Percentiles rank a stretch among this genome's conserved stretches.
Evolutionary conservation across 495 filamentous ascomycete species (phyloP).

Genomic region (Penicillium cataractarum): DNA sequence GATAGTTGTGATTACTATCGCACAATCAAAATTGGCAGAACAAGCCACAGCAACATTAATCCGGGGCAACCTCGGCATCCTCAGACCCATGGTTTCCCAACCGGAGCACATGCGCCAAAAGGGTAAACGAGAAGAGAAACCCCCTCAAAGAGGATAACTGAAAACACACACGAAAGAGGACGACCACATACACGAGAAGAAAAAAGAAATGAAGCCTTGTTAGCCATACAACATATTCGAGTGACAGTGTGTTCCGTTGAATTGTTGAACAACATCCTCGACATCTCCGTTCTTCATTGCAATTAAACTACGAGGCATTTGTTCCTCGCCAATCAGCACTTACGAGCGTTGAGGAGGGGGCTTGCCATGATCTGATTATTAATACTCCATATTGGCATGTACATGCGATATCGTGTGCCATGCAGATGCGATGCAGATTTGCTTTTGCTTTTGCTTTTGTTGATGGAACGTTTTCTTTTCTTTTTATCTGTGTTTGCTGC

Average conservation of each 20-base stretch:
- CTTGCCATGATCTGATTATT: neutral
- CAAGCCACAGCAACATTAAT: neutral
- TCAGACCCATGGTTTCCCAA: too few relatives aligned
- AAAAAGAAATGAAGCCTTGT: neutral
- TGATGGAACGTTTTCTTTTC: neutral
- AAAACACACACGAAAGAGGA: too few relatives aligned
- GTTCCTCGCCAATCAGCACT: conserved; percentile 18
- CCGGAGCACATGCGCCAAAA: conserved; percentile 6
- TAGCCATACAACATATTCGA: neutral
- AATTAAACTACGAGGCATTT: conserved; percentile 31
- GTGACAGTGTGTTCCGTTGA: neutral
- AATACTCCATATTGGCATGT: neutral
- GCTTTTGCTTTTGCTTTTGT: neutral
- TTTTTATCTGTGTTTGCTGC: neutral
- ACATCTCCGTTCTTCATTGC: neutral
- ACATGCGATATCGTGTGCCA: neutral
- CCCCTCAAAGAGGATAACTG: neutral
- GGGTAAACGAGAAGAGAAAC: conserved; percentile 1
- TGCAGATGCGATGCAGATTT: conserved; percentile 4
- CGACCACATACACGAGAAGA: too few relatives aligned
- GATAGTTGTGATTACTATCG: too few relatives aligned
- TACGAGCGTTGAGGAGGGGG: neutral
- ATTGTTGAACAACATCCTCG: neutral
- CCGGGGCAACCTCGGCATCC: conserved; percentile 9
- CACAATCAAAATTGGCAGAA: too few relatives aligned